phyloP scores from a whole-genome alignment of 1,284 basidiomycete species.

The Inonotus obliquus region DNA sequence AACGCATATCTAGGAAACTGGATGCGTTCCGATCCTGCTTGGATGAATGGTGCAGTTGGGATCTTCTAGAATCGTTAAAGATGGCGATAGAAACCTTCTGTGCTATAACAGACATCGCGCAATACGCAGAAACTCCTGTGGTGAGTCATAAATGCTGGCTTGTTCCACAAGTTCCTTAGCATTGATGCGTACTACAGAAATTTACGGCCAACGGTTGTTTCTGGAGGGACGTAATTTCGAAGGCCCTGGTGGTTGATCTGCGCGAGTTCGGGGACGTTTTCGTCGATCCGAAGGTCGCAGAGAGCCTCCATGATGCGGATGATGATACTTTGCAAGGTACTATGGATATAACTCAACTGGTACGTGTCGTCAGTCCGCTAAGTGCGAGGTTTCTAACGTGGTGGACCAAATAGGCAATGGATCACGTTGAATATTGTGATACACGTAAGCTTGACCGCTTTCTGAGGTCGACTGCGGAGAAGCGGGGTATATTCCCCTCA shows the following conservation, averaged over 20 bases:
- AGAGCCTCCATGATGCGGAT: neutral
- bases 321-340: neutral
- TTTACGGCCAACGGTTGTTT: neutral
- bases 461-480: neutral
- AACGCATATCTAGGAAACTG: neutral
- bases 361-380: neutral
- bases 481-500: conserved; percentile 1
- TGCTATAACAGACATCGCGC: neutral
- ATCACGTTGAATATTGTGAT: neutral
- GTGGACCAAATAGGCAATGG: neutral
- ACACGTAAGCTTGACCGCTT: neutral
- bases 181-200: neutral
- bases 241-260: neutral
- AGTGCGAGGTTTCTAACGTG: neutral
- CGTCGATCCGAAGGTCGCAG: neutral
- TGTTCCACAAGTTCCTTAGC: neutral
- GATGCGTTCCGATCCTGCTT: neutral
- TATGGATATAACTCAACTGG: conserved; percentile 3
- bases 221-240: conserved; percentile 1
- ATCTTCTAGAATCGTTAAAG: neutral
- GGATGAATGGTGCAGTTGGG: neutral
- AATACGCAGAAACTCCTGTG: neutral
- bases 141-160: neutral
- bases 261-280: neutral
- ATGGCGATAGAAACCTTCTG: neutral